These are phyloP conservation scores for Xylaria digitata DNA, from an alignment of 2,329 filamentous ascomycete species.

Conservation along the genomic window DNA sequence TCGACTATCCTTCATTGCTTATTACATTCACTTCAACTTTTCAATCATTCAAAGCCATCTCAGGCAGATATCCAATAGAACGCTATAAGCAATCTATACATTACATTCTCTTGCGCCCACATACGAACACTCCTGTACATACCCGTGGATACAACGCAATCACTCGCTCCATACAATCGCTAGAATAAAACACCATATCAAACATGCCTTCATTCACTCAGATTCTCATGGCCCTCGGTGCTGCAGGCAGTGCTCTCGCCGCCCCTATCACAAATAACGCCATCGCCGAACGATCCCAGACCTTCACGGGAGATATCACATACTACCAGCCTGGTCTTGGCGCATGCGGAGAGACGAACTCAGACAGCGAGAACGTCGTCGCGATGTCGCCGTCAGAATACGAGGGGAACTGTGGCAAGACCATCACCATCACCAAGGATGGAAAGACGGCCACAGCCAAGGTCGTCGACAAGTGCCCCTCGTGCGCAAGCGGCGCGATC, in stretches of 20 bases:
- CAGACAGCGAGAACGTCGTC: slow-evolving; percentile 44
- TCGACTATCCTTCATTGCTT: slow-evolving; percentile 22
- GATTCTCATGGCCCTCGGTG: slow-evolving; percentile 38
- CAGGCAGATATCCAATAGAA: slow-evolving; percentile 14
- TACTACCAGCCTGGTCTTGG: slow-evolving; percentile 48
- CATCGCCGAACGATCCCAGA: slow-evolving; percentile 2
- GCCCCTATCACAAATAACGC: slow-evolving; percentile 12
- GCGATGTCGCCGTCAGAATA: slow-evolving; percentile 46
- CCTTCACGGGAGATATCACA: slow-evolving; percentile 44
- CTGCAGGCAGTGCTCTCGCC: slow-evolving; percentile 36
- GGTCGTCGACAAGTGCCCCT: slow-evolving; percentile 50
- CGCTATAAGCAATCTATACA: slow-evolving; percentile 5
- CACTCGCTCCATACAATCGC: slow-evolving; percentile 1
- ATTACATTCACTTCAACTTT: slow-evolving; percentile 28
- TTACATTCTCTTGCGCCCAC: slow-evolving; percentile 13
- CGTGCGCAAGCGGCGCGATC: slow-evolving; percentile 45
- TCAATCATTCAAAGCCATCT: slow-evolving; percentile 18
- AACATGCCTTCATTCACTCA: slow-evolving; percentile 45
- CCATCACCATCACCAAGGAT: slow-evolving; percentile 44
- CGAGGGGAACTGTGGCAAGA: slow-evolving; percentile 47
- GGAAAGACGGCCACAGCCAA: slow-evolving; percentile 43
- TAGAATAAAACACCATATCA: slow-evolving; percentile 20
- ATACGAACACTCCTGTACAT: background rate
- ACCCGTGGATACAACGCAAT: background rate
- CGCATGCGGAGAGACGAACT: slow-evolving; percentile 44